These are phyloP conservation scores for Candida xiaguanensis DNA, from an alignment of 805 yeast species.

Conservation along the genomic window DNA sequence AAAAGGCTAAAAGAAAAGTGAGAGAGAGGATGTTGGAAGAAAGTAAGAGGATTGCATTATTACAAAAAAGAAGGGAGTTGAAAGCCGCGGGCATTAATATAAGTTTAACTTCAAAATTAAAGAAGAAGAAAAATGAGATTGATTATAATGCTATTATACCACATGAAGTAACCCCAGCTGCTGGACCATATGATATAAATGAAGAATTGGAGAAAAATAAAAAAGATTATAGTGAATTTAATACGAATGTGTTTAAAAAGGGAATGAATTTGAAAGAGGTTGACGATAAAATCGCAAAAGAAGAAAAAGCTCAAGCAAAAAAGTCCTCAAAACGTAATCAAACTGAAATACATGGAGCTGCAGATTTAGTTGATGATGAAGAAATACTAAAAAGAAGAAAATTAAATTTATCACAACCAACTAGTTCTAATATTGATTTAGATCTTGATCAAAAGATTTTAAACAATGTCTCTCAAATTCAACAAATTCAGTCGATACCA, in stretches of 20 bases:
- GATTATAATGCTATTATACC: constrained; percentile 85
- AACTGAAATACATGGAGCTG: constrained; percentile 21
- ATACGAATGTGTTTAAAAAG: constrained; percentile 34
- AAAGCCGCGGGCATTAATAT: constrained; percentile 72
- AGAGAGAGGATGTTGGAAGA: constrained; percentile 82
- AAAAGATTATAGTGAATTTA: constrained; percentile 38
- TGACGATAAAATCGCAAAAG: constrained; percentile 26
- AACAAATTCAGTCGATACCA: background rate
- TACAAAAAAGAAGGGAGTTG: constrained; percentile 78
- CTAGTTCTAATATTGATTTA: constrained; percentile 4
- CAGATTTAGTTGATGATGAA: constrained; percentile 17
- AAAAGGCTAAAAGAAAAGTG: constrained; percentile 86
- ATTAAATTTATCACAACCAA: constrained; percentile 25
- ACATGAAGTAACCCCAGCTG: constrained; percentile 64
- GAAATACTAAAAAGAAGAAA: constrained; percentile 21
- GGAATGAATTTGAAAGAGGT: constrained; percentile 44
- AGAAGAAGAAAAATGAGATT: constrained; percentile 55
- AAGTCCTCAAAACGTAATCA: constrained; percentile 15
- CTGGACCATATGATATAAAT: constrained; percentile 64
- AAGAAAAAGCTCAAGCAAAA: constrained; percentile 15
- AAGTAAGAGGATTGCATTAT: constrained; percentile 65
- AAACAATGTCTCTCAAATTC: constrained; percentile 5
- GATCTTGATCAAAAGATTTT: constrained; percentile 32
- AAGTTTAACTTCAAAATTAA: constrained; percentile 48
- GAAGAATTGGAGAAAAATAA: constrained; percentile 51